A percentile compares a stretch with the other conserved stretches of the same genome.
phyloP scores from a whole-genome alignment of 2,329 filamentous ascomycete genomes.

The Botrytis sinoallii region DNA sequence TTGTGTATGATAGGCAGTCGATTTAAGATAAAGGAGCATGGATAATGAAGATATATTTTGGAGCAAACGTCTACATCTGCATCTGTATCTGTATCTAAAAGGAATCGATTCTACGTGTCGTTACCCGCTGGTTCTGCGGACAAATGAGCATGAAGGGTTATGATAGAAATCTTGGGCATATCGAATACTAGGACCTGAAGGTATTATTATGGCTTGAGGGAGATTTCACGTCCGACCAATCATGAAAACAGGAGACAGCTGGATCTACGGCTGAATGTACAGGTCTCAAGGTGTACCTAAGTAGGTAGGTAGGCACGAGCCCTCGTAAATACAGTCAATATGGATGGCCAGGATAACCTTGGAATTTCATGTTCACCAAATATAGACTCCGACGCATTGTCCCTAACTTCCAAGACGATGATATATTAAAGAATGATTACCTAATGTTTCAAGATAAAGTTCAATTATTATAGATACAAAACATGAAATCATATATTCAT shows the following conservation, averaged over 20 bases:
- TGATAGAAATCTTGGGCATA: neutral
- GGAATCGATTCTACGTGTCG: neutral
- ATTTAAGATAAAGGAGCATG: neutral
- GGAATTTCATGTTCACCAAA: neutral
- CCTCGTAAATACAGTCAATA: neutral
- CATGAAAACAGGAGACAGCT: neutral
- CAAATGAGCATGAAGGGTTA: neutral
- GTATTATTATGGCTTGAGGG: neutral
- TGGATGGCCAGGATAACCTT: neutral
- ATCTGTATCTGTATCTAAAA: neutral
- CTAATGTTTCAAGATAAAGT: neutral
- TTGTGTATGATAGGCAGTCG: neutral
- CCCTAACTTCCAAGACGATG: neutral
- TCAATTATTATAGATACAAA: conserved; percentile 7
- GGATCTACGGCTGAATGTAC: neutral
- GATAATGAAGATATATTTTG: neutral
- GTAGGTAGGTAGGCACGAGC: neutral
- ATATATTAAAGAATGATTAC: neutral
- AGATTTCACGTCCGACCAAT: neutral
- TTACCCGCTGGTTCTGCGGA: neutral
- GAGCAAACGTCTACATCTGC: neutral
- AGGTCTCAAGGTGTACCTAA: neutral
- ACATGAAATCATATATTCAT: conserved; percentile 13
- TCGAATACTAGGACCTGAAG: neutral
- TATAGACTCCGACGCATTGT: neutral